Evolutionary conservation across 768 basidiomycete genomes (phyloP), one percentile per base, ranked within the genome.

Genomic region (Tylopilus plumbeoviolaceoides): DNA sequence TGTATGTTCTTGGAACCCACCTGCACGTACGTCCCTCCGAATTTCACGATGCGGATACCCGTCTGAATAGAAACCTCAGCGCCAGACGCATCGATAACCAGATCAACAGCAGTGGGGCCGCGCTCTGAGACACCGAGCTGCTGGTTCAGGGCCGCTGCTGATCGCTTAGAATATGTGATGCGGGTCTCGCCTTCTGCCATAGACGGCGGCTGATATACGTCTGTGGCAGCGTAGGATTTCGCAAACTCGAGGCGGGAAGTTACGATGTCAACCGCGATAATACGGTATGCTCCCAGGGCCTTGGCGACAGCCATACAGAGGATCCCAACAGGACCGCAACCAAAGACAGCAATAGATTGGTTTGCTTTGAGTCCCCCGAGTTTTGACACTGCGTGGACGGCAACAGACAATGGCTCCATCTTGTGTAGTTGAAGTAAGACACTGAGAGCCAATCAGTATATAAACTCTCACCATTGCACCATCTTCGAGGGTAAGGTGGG

Each of bases 401-500:
- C 95, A 23, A 98, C 95, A 21, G 95, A 84, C 38, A 98, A 81
- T 5, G 95, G 95, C 69, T 98, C 95, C 75, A 97, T 93, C 91
- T 92, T 53, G 18, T 44, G 21, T 4, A 25, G 23, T 53, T 39
- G 27, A 39, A 30, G 20, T 54, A 17, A 61, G 44, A 45, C 40
- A 47, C 18, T 15, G 30, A 44, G 44, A 54, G 30, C 5, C 4
- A 18, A 14, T 30, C 21, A 20, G 18, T 27, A 2, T 23, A 33
- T 7, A 17, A 7, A 33, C n/a, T 54, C 74, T 46, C 51, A 89
- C 89, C 90, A 98, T 89, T 7, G 95, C 94, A 30, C 95, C 95
- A 66, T 98, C 94, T 69, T 95, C 95, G 14, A 95, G 80, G 18
- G 86, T 81, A 44, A 98, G 82, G 63, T 83, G 77, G n/a, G 86